These are phyloP conservation scores for Saturnispora kantuleensis DNA, from an alignment of 805 yeast genomes.

Conservation along the genomic window DNA sequence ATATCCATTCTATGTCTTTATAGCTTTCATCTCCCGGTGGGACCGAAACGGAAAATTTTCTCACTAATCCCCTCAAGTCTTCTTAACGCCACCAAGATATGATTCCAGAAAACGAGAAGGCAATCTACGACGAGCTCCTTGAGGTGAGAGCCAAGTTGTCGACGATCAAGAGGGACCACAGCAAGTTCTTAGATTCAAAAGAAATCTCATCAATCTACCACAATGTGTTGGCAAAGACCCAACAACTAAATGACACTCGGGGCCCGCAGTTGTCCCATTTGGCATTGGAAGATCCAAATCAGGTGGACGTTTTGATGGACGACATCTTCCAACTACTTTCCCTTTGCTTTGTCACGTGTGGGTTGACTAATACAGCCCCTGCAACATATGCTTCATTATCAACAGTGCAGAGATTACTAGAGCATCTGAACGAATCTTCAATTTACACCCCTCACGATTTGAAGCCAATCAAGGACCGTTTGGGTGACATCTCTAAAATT, in stretches of 20 bases:
- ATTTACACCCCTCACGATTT: constrained; percentile 81
- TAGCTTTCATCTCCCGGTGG: not conserved
- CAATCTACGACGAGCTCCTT: constrained; percentile 31
- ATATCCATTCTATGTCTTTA: not conserved
- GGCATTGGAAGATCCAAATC: constrained; percentile 27
- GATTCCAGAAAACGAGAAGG: constrained; percentile 26
- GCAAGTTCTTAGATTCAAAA: constrained; percentile 54
- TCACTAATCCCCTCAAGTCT: not conserved
- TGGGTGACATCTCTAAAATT: constrained; percentile 59
- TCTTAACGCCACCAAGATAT: constrained; percentile 15
- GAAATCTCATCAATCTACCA: constrained; percentile 56
- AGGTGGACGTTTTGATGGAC: constrained; percentile 68
- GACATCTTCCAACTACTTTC: constrained; percentile 85
- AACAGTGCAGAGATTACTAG: constrained; percentile 76
- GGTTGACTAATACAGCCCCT: constrained; percentile 82
- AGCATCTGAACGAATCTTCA: constrained; percentile 70
- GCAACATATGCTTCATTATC: constrained; percentile 86
- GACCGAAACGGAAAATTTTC: not conserved
- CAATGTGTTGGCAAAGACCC: constrained; percentile 43
- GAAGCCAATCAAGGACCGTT: constrained; percentile 62
- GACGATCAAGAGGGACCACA: constrained; percentile 50
- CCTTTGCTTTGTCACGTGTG: constrained; percentile 84
- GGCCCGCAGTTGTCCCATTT: constrained; percentile 10
- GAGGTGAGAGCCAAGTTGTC: constrained; percentile 35
- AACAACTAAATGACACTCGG: constrained; percentile 44